Base-by-base conservation (phyloP, 2,329 filamentous ascomycete species). In the Phyllosticta citriasiana region DNA sequence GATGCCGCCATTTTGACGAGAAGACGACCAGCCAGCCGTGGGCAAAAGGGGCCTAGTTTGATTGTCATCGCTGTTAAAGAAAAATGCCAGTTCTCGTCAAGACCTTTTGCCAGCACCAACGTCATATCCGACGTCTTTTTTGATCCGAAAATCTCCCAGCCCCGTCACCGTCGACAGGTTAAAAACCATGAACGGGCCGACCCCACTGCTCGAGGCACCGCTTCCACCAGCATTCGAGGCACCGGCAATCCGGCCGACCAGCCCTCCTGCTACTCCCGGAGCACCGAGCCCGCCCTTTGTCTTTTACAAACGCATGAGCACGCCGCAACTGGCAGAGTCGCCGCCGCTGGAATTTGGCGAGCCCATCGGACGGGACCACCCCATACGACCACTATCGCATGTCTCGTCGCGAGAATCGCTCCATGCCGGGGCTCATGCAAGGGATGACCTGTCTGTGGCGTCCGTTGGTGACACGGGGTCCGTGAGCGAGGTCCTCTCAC, bases 301-400 rank as follows among this genome's bases (percentile, higher is more conserved):
- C 6, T 63, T 68, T 33, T 70, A 71, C 65, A 73, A 72, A 65
- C 70, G 70, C 55, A 70, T 71, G 67, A 65, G 66, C 55, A 53
- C 69, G 26, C 61, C 66, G 19, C 69, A 67, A 55, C 62, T 68
- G 51, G 66, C 67, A 22, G 70, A 74, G 35, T 73, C 73, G 54
- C 73, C 73, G 24, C 72, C 72, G 30, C 61, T 73, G 35, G 73
- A 75, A 59, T 71, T 68, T 62, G 74, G 73, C 50, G 65, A 69
- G 57, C 73, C 73, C 30, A 74, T 67, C 54, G 72, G 71, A 24
- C 61, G 40, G 40, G 40, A 70, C 55, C 68, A 69, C 16, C 69
- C 69, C 30, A 67, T 70, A 40, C 70, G 71, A 14, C 69, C 71
- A 12, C 71, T 70, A 57, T 71, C 72, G 60, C 67, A 68, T 68